Conservation (phyloP, 805 yeast species). For the Jamesozyma spencerorum region DNA sequence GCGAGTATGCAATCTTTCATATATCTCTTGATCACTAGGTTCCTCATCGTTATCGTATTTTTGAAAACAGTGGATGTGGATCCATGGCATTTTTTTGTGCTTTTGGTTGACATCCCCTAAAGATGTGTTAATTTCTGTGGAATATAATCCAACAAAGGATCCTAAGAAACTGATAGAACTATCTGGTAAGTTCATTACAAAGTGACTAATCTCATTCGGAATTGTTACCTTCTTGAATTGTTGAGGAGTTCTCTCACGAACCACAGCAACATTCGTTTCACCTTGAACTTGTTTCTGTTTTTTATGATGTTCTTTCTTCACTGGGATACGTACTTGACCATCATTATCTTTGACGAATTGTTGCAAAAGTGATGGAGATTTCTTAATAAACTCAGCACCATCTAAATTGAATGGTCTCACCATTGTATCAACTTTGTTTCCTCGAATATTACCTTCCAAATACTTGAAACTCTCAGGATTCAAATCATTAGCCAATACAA, state of each 20-base stretch:
- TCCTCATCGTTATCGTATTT: conserved; percentile 73
- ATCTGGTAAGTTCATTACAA: conserved; percentile 94
- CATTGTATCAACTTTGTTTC: conserved; percentile 52
- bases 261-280: conserved; percentile 17
- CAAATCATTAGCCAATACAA: conserved; percentile 86
- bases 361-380: conserved; percentile 44
- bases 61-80: conserved; percentile 89
- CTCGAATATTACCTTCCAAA: conserved; percentile 50
- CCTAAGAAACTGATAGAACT: conserved; percentile 76
- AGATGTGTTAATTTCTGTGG: no score
- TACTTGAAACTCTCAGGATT: conserved; percentile 79
- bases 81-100: conserved; percentile 53
- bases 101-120: conserved; percentile 33
- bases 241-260: conserved; percentile 32
- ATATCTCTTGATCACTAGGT: conserved; percentile 60
- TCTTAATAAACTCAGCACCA: conserved; percentile 70
- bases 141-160: conserved; percentile 69
- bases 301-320: conserved; percentile 30
- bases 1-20: conserved; percentile 52
- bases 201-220: conserved; percentile 42
- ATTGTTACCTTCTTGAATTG: conserved; percentile 31
- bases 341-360: conserved; percentile 36
- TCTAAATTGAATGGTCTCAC: conserved; percentile 64
- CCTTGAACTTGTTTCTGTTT: conserved; percentile 16
- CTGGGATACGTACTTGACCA: conserved; percentile 32